phyloP scores from a whole-genome alignment of 139 green algal species.

The Deuterostichococcus epilithicus region DNA sequence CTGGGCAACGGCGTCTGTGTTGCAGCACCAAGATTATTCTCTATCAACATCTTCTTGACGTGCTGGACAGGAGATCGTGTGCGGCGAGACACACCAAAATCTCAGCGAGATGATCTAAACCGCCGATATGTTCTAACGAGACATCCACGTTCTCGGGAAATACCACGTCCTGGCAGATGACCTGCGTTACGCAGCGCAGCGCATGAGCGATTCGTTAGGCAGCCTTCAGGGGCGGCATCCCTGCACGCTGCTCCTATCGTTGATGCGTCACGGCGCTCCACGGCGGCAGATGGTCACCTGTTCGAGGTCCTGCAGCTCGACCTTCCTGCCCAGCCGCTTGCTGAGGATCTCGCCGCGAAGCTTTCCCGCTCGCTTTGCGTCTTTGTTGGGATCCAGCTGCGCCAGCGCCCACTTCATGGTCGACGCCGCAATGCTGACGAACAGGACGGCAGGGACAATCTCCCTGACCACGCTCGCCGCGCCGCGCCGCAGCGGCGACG shows the following conservation, averaged over 20 bases:
- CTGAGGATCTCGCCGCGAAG: background rate
- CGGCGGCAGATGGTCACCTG: background rate
- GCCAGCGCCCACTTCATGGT: constrained; percentile 21
- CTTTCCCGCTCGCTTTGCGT: background rate
- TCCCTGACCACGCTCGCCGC: no score
- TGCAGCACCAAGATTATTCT: background rate
- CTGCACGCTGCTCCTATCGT: no score
- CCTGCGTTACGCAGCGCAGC: constrained; percentile 26
- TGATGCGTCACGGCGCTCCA: no score
- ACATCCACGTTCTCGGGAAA: constrained; percentile 78
- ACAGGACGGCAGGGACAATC: no score
- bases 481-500: no score
- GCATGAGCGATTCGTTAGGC: no score
- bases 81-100: constrained; percentile 44
- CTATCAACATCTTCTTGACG: no score
- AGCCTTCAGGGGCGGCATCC: no score
- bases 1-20: no score
- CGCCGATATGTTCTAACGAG: constrained; percentile 67
- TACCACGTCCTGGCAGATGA: constrained; percentile 73
- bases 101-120: constrained; percentile 64
- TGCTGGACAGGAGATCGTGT: background rate
- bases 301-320: background rate
- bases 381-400: background rate
- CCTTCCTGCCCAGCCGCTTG: background rate
- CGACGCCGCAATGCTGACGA: no score